A percentile compares a stretch with the other conserved stretches of the same genome.
phyloP scores from a whole-genome alignment of 176 grass and related monocot genomes.

The Phoenix dactylifera region DNA sequence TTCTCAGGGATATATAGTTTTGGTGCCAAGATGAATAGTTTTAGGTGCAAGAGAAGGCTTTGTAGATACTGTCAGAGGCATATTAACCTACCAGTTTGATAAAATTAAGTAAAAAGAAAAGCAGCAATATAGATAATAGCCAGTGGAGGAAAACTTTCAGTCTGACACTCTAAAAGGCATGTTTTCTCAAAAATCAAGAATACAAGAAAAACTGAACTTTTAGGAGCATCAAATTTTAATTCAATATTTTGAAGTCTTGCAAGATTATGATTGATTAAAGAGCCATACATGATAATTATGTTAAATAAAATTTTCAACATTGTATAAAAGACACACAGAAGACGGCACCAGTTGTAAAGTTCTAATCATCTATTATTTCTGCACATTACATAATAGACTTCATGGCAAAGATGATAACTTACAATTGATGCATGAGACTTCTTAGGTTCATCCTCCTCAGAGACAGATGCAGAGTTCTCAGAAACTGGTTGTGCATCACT shows the following conservation, averaged over 20 bases:
- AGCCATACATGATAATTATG: too few species aligned
- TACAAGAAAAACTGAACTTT: too few species aligned
- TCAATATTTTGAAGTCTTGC: too few species aligned
- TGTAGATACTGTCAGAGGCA: not conserved
- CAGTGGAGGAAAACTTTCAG: not conserved
- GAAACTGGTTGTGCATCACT: not conserved
- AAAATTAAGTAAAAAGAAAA: constrained; percentile 10
- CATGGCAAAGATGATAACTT: constrained; percentile 6
- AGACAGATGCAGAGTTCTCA: not conserved
- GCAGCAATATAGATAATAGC: not conserved
- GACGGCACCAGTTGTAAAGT: not conserved
- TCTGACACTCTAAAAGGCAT: not conserved
- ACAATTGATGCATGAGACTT: constrained; percentile 8
- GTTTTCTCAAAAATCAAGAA: too few species aligned
- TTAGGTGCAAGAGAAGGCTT: constrained; percentile 23
- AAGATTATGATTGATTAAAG: too few species aligned
- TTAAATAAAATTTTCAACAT: too few species aligned
- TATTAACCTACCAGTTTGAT: constrained; percentile 14
- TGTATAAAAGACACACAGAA: not conserved
- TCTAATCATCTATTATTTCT: not conserved
- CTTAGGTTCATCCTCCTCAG: constrained; percentile 4
- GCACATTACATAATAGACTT: too few species aligned
- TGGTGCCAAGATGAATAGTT: constrained; percentile 16
- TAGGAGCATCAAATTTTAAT: too few species aligned
- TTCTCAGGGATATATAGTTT: constrained; percentile 36